Evolutionary conservation across 116 monocot species (phyloP), one percentile per base, ranked within the genome.

Genomic region (Cymodocea nodosa): DNA sequence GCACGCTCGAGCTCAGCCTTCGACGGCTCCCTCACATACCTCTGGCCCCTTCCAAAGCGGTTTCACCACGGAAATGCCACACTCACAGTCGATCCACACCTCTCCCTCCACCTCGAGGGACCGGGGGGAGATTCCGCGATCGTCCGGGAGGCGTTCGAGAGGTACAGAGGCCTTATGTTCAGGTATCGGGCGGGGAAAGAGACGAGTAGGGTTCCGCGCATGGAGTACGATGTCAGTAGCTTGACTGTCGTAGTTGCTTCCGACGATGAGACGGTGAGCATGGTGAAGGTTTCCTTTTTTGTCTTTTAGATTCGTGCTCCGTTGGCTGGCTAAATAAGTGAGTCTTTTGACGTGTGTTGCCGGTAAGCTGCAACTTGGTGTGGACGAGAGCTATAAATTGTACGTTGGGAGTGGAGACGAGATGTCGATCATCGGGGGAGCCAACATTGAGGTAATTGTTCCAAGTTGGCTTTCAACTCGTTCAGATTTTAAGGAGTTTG

Each of bases 381-480:
- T 89, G 77, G 89, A 99, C 50, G 99, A 99, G 79, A 92, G 83
- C 49, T 99, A 99, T 59, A 60, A n/a, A 15, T 65, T 99, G 50
- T 84, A 73, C 65, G 72, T 99, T 13, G 77, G 63, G 24, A 56
- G 56, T 23, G 62, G 58, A 59, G 71, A 66, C 44, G 68, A 65
- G 49, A 37, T 44, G 60, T 84, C 89, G 4, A 83, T 99, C 23
- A 72, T 99, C 18, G 54, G 56, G 14, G 89, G 75, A 65, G 84
- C 76, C 35, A 83, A 66, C 15, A 92, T 99, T 20, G 82, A 86
- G 92, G 99, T 99, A 77, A 17, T 40, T 30, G 2, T 30, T 23
- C 35, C 23, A 24, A 19, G 18, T 74, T 66, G 1, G 39, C 18
- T 44, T 12, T 44, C 12, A 12, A 8, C 12, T 39, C 39, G 4